These are phyloP conservation scores for Cordyceps pruinosa DNA, from an alignment of 2,329 filamentous ascomycete genomes.

Conservation along the genomic window DNA sequence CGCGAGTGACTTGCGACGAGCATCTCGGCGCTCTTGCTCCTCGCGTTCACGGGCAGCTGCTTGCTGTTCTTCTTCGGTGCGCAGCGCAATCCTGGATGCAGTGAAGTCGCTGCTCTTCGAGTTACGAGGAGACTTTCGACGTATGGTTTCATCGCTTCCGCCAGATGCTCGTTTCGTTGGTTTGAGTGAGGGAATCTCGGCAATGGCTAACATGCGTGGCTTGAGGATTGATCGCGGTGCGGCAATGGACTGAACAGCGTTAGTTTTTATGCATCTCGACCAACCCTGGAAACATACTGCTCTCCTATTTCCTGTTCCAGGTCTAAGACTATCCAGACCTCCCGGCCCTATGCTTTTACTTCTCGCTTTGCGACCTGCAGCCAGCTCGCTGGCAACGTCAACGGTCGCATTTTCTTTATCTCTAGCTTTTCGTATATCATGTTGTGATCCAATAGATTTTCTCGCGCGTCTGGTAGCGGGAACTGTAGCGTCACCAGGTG, in stretches of 20 bases:
- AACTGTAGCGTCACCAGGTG: conserved; percentile 38
- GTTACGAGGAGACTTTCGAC: conserved; percentile 14
- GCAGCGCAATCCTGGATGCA: conserved; percentile 54
- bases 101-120: conserved; percentile 20
- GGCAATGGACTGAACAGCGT: conserved; percentile 45
- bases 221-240: conserved; percentile 70
- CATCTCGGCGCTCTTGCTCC: conserved; percentile 72
- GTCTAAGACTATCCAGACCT: conserved; percentile 74
- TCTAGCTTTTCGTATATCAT: conserved; percentile 42
- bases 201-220: conserved; percentile 61
- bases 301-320: conserved; percentile 67
- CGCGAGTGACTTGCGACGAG: conserved; percentile 84
- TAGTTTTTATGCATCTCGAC: background rate
- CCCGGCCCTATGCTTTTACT: conserved; percentile 96
- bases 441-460: conserved; percentile 63
- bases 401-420: conserved; percentile 76
- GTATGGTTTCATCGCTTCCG: conserved; percentile 4
- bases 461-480: conserved; percentile 53
- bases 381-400: conserved; percentile 51
- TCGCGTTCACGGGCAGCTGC: conserved; percentile 63
- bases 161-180: conserved; percentile 9
- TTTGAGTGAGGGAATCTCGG: conserved; percentile 61
- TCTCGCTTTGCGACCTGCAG: conserved; percentile 58
- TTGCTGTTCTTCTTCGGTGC: conserved; percentile 65
- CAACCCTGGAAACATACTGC: conserved; percentile 50